These are phyloP conservation scores for Pythium phragmitis DNA, from an alignment of 352 stramenopile species.

Conservation along the genomic window DNA sequence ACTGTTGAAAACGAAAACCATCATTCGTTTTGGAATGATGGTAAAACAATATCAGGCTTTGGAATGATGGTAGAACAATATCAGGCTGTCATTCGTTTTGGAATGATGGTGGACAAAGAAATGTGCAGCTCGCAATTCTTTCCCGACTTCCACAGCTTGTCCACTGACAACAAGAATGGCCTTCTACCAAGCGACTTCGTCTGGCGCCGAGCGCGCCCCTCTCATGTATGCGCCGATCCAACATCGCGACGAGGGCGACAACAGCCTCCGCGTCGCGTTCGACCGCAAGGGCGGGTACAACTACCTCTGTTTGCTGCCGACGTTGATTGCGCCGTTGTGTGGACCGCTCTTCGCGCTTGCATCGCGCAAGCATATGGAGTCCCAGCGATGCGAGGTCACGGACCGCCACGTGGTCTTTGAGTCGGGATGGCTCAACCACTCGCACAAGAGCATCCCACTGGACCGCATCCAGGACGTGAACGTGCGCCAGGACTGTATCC, in stretches of 20 bases:
- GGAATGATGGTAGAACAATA: background rate
- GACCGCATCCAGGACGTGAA: constrained; percentile 55
- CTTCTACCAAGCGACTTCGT: background rate
- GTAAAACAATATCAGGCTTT: background rate
- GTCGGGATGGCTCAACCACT: constrained; percentile 41
- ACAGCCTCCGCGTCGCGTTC: constrained; percentile 21
- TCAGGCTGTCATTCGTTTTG: background rate
- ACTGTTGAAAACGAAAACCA: background rate
- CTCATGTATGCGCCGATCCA: background rate
- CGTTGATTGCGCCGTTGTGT: constrained; percentile 16
- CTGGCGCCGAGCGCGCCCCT: background rate
- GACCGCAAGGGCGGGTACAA: constrained; percentile 22
- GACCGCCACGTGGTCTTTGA: constrained; percentile 40
- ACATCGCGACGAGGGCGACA: constrained; percentile 6
- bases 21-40: background rate
- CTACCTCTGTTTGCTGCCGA: constrained; percentile 22
- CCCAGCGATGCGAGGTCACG: constrained; percentile 39
- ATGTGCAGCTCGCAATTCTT: background rate
- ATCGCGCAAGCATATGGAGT: constrained; percentile 33
- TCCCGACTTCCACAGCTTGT: background rate
- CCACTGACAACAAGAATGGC: background rate
- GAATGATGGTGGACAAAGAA: background rate
- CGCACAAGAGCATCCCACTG: constrained; percentile 43
- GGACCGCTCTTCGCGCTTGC: constrained; percentile 25
- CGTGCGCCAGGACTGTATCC: constrained; percentile 36